A percentile compares a stretch with the other conserved stretches of the same genome.
phyloP scores from a whole-genome alignment of 1,139 yeast genomes.

The Casaregolazyma lundiana region DNA sequence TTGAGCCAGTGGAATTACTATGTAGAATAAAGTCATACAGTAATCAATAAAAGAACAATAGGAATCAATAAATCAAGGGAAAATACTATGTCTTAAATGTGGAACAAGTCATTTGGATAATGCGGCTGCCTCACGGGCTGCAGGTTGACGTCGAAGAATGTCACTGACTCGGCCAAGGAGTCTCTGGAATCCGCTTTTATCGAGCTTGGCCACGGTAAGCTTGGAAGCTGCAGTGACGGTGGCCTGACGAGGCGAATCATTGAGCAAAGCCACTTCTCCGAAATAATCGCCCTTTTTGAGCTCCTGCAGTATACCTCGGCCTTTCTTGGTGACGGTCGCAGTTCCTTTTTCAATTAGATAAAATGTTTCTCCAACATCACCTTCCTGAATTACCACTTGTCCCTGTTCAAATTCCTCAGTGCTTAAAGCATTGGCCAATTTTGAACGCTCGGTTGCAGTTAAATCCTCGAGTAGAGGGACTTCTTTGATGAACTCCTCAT shows the following conservation, averaged over 20 bases:
- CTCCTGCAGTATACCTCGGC: slow-evolving; percentile 56
- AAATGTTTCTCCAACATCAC: slow-evolving; percentile 88
- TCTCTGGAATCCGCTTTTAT: slow-evolving; percentile 89
- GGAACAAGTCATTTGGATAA: background rate
- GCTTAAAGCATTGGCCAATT: slow-evolving; percentile 89
- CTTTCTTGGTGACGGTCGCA: slow-evolving; percentile 64
- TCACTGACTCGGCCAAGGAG: slow-evolving; percentile 89
- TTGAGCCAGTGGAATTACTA: slow-evolving; percentile 38
- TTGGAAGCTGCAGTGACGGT: slow-evolving; percentile 74
- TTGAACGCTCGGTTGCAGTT: slow-evolving; percentile 79
- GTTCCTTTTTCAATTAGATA: slow-evolving; percentile 84
- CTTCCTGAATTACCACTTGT: slow-evolving; percentile 74
- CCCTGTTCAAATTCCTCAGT: slow-evolving; percentile 72
- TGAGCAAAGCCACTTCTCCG: slow-evolving; percentile 90
- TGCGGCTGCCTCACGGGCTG: slow-evolving; percentile 41
- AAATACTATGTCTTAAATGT: background rate
- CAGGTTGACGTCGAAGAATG: slow-evolving; percentile 76
- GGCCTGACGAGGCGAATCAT: slow-evolving; percentile 92
- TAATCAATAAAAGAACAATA: background rate
- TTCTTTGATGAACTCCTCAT: slow-evolving; percentile 82
- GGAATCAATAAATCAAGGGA: background rate
- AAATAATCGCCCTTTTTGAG: slow-evolving; percentile 85
- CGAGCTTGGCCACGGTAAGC: slow-evolving; percentile 84
- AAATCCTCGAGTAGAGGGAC: slow-evolving; percentile 73
- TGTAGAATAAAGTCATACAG: slow-evolving; percentile 14